These are phyloP conservation scores for Globisporangium okanoganense DNA, from an alignment of 352 stramenopile genomes.

Conservation along the genomic window DNA sequence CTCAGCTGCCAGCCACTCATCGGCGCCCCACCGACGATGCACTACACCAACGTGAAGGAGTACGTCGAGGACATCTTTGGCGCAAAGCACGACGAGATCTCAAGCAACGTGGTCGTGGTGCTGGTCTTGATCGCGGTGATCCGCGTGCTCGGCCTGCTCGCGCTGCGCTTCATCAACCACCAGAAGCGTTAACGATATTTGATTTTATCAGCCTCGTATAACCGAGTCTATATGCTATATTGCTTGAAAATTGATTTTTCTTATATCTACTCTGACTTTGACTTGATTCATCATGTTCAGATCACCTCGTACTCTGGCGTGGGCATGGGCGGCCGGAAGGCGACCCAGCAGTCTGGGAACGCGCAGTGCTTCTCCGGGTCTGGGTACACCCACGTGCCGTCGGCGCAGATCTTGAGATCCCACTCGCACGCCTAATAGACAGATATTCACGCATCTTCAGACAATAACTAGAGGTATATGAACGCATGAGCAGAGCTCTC, in stretches of 20 bases:
- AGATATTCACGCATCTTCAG: too few species aligned
- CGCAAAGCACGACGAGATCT: background rate
- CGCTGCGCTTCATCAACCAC: slow-evolving; percentile 7
- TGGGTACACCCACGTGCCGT: slow-evolving; percentile 68
- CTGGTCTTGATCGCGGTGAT: background rate
- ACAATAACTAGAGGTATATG: too few species aligned
- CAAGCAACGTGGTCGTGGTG: background rate
- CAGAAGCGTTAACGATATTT: too few species aligned
- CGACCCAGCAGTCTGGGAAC: slow-evolving; percentile 49
- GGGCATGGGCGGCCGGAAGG: background rate
- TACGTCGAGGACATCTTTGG: slow-evolving; percentile 1
- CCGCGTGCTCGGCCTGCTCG: background rate
- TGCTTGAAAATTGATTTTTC: too few species aligned
- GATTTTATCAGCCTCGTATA: too few species aligned
- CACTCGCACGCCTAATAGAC: slow-evolving; percentile 62
- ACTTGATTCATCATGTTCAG: too few species aligned
- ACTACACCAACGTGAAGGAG: slow-evolving; percentile 6
- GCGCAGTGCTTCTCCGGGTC: slow-evolving; percentile 34
- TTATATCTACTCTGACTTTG: too few species aligned
- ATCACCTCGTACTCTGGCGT: background rate
- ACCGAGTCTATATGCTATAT: too few species aligned
- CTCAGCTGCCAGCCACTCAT: background rate
- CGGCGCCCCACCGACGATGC: background rate
- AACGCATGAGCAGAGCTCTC: too few species aligned
- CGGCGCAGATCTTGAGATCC: slow-evolving; percentile 57